A percentile compares a stretch with the other conserved stretches of the same genome.
Evolutionary conservation across 2,329 filamentous ascomycete species (phyloP).

Genomic region (Sporothrix euskadiensis): DNA sequence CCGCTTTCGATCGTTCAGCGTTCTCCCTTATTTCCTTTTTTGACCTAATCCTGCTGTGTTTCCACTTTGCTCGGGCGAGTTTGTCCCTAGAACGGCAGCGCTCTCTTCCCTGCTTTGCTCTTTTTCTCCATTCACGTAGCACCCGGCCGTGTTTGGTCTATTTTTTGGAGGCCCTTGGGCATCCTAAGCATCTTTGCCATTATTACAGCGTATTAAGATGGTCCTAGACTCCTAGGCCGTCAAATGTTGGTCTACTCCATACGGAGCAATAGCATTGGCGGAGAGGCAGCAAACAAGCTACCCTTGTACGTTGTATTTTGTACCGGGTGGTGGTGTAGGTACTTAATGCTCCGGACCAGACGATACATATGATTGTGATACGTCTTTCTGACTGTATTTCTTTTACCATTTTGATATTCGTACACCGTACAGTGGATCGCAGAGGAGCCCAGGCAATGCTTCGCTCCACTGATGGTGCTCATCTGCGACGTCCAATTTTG

Average conservation of each 20-base stretch:
- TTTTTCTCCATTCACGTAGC: not conserved
- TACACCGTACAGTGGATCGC: not conserved
- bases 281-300: slow-evolving; percentile 23
- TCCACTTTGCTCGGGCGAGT: not conserved
- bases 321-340: not conserved
- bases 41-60: not conserved
- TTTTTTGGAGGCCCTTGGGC: not conserved
- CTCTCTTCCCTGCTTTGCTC: not conserved
- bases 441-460: not conserved
- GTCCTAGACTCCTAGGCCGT: not conserved
- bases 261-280: not conserved
- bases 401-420: not conserved
- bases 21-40: not conserved
- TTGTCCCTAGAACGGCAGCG: not conserved
- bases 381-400: not conserved
- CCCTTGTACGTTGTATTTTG: slow-evolving; percentile 26
- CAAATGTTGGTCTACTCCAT: not conserved
- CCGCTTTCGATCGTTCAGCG: not conserved
- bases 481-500: not conserved
- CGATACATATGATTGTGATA: slow-evolving; percentile 11
- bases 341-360: slow-evolving; percentile 18
- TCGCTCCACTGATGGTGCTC: not conserved
- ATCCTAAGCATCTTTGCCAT: not conserved
- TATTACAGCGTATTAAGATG: slow-evolving; percentile 4
- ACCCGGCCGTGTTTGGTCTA: not conserved